Percentiles rank a stretch among this genome's conserved stretches.
Conservation (phyloP, 2,329 filamentous ascomycete genomes). For the Aspergillus pseudoterreus region DNA sequence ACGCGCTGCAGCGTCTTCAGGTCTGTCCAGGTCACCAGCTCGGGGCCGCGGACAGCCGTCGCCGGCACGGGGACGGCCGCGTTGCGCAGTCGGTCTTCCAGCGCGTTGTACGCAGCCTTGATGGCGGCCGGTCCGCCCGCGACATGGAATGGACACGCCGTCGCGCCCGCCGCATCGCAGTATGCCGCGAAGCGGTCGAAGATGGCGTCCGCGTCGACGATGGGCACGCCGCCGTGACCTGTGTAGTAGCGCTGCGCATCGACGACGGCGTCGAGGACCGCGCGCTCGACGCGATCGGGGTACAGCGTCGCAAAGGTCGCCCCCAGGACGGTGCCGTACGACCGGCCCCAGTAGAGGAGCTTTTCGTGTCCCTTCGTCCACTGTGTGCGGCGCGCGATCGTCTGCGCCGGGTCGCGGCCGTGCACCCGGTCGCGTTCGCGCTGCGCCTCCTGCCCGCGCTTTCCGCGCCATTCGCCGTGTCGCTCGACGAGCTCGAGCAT, state of each 20-base stretch:
- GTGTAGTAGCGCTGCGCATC: slow-evolving; percentile 33
- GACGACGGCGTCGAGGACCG: slow-evolving; percentile 36
- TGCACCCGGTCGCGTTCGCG: slow-evolving; percentile 10
- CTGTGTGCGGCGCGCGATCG: slow-evolving; percentile 22
- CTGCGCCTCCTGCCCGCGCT: slow-evolving; percentile 26
- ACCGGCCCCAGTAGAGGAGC: slow-evolving; percentile 41
- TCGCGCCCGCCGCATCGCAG: slow-evolving; percentile 26
- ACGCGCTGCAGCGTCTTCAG: slow-evolving; percentile 27
- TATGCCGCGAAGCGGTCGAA: slow-evolving; percentile 32
- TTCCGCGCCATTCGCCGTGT: slow-evolving; percentile 38
- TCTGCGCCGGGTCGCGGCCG: slow-evolving; percentile 17
- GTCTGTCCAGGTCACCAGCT: slow-evolving; percentile 35
- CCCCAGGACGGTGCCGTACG: slow-evolving; percentile 47
- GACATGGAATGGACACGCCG: slow-evolving; percentile 28
- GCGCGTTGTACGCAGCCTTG: slow-evolving; percentile 18
- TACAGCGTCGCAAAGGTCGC: slow-evolving; percentile 46
- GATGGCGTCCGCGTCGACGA: slow-evolving; percentile 34
- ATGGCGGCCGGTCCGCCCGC: slow-evolving; percentile 26
- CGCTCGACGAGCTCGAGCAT: slow-evolving; percentile 37
- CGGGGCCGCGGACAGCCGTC: slow-evolving; percentile 27
- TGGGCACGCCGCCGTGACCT: slow-evolving; percentile 19
- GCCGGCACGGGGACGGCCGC: slow-evolving; percentile 27
- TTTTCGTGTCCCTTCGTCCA: slow-evolving; percentile 29
- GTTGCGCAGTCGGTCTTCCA: slow-evolving; percentile 25
- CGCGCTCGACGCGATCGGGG: slow-evolving; percentile 34